Percentiles rank a stretch among this genome's conserved stretches.
phyloP scores from a whole-genome alignment of 768 basidiomycete species.

The Lentinula aciculospora region DNA sequence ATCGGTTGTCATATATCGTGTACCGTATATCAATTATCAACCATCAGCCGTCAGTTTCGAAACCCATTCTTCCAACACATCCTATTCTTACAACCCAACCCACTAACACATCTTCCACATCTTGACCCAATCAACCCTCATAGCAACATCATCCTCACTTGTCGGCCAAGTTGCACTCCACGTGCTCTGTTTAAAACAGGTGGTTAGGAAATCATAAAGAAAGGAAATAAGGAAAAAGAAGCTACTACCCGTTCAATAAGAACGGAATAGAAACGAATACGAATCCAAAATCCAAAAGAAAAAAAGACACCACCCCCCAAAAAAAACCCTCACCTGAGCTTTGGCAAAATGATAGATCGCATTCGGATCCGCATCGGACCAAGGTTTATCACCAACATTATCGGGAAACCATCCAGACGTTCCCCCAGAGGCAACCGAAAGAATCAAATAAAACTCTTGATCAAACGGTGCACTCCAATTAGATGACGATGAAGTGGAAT shows the following conservation, averaged over 20 bases:
- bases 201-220: not conserved
- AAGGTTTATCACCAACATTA: constrained; percentile 64
- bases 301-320: not conserved
- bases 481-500: too few relatives aligned
- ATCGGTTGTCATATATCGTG: too few relatives aligned
- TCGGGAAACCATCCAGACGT: constrained; percentile 92
- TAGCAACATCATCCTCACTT: constrained; percentile 50
- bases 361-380: constrained; percentile 54
- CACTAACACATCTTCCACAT: constrained; percentile 45
- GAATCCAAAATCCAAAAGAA: not conserved
- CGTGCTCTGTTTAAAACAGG: constrained; percentile 33
- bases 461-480: constrained; percentile 76
- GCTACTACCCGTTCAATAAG: too few relatives aligned
- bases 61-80: too few relatives aligned
- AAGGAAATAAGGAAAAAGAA: not conserved
- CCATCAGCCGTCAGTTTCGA: too few relatives aligned
- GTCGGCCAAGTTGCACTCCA: constrained; percentile 75
- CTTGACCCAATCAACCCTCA: constrained; percentile 56
- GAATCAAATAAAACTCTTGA: constrained; percentile 75
- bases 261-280: constrained; percentile 13
- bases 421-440: constrained; percentile 74
- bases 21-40: too few relatives aligned
- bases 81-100: too few relatives aligned
- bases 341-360: constrained; percentile 70
- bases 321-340: constrained; percentile 28